Percentiles rank a stretch among this genome's conserved stretches.
phyloP scores from a whole-genome alignment of 2,329 filamentous ascomycete genomes.

The Epichloe hybrida region DNA sequence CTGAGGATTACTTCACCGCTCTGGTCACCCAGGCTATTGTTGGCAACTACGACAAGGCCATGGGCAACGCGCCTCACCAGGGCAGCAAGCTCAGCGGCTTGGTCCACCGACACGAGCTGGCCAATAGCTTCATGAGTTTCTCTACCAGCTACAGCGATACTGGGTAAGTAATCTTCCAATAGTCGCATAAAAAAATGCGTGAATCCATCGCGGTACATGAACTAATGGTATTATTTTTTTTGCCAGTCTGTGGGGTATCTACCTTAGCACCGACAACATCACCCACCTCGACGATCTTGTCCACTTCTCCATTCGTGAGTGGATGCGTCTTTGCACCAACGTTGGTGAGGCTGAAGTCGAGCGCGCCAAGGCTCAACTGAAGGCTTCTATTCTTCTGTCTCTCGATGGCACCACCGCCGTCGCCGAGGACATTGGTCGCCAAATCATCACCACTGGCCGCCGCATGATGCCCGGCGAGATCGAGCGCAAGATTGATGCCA shows the following conservation, averaged over 20 bases:
- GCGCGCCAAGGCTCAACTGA: constrained; percentile 97
- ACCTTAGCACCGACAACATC: constrained; percentile 84
- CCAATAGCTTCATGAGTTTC: constrained; percentile 99
- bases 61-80: constrained; percentile 93
- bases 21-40: constrained; percentile 97
- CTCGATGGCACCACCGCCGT: constrained; percentile 95
- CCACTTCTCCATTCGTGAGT: constrained; percentile 97
- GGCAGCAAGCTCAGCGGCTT: constrained; percentile 96
- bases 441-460: constrained; percentile 94
- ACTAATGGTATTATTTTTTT: not conserved
- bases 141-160: constrained; percentile 99
- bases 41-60: constrained; percentile 98
- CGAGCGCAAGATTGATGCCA: constrained; percentile 75
- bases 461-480: constrained; percentile 87
- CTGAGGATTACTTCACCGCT: constrained; percentile 97
- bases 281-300: constrained; percentile 86
- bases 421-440: constrained; percentile 95
- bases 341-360: constrained; percentile 86
- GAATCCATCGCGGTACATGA: not conserved
- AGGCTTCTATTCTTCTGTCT: constrained; percentile 92
- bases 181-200: not conserved
- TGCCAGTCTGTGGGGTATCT: constrained; percentile 94
- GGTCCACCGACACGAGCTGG: constrained; percentile 86
- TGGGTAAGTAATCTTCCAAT: constrained; percentile 48
- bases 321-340: constrained; percentile 83